Evolutionary conservation across 352 stramenopile species (phyloP), one percentile per base, ranked within the genome.

Genomic region (Globisporangium yorkense): DNA sequence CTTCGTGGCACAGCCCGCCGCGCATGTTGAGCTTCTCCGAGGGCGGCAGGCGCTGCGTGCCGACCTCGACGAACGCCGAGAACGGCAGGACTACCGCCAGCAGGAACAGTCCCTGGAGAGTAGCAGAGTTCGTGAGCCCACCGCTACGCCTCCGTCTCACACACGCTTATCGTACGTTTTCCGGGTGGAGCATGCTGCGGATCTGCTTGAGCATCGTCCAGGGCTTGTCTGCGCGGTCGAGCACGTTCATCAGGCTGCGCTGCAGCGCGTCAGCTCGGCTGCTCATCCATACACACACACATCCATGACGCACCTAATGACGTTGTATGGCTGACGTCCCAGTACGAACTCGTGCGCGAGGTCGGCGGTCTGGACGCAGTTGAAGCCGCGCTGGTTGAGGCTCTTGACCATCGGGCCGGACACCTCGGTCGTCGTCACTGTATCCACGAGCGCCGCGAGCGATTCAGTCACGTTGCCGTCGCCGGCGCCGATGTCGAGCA

Each of bases 391-490:
- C 5, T 68, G 61, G 53, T 88, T 92, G 47, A 94, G 63, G 48
- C 77, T 76, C 55, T 76, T 82, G 20, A 90, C 84, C 84, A 94
- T 94, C 9, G 84, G 80, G 5, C 70, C 62, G 1, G 84, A 94
- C 39, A 87, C 83, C 59, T 94, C 84, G 0, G 84, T 94, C 6
- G 77, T 80, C 16, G 70, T 79, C 29, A 92, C 82, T 41, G 74
- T 57, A 31, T 87, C 68, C 16, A 91, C 80, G 16, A 92, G 74
- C 54, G 82, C 85, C n/a, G 79, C 80, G n/a, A 94, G 66, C 13
- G 75, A 83, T 16, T 68, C 79, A 4, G 85, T 94, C 47, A 94
- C 83, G 50, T 94, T 90, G 58, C 85, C 85, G 57, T 94, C 85
- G 33, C 85, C 85, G 20, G 85, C 85, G 33, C 83, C 85, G 62